Evolutionary conservation across 768 basidiomycete genomes (phyloP), one percentile per base, ranked within the genome.

Genomic region (Trametes elegans): DNA sequence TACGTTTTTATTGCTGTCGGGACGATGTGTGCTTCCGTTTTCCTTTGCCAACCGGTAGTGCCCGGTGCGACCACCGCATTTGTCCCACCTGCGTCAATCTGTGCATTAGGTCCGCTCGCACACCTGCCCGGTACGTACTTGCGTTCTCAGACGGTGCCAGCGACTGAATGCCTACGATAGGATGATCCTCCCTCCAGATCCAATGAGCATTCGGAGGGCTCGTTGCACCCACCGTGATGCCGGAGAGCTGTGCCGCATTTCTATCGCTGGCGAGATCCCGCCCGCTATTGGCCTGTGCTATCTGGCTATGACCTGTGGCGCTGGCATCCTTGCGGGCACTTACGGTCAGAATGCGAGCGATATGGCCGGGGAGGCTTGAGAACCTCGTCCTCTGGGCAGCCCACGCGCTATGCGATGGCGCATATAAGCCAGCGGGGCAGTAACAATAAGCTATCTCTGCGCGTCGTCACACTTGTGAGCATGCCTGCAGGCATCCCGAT

Each of bases 311-410:
- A 8, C 45, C 11, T 6, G 34, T 23, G 4, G 3, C 10, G 41
- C 3, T n/a, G n/a, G n/a, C n/a, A n/a, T n/a, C n/a, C n/a, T n/a
- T n/a, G n/a, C 48, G 55, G 55, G n/a, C 18, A 44, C 23, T 21
- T 13, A 7, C 55, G 55, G 55, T 21, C 6, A 49, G 32, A 49
- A 49, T 56, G 55, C 48, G 55, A 56, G 45, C 23, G 45, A 24
- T 34, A 18, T 43, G 23, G 26, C 24, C 23, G 43, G 24, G 14
- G 35, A 46, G 24, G 24, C 14, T 26, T 19, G 41, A 7, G 23
- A 26, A 2, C 2, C 23, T 27, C 11, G 23, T 24, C 41, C 21
- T 24, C 26, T 26, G 39, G 18, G 31, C 31, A 13, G n/a, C n/a
- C n/a, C n/a, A n/a, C n/a, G n/a, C n/a, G n/a, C n/a, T n/a, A n/a